Evolutionary conservation across 2,329 filamentous ascomycete species (phyloP).

Genomic region (Cladosporium austrohemisphaericum): DNA sequence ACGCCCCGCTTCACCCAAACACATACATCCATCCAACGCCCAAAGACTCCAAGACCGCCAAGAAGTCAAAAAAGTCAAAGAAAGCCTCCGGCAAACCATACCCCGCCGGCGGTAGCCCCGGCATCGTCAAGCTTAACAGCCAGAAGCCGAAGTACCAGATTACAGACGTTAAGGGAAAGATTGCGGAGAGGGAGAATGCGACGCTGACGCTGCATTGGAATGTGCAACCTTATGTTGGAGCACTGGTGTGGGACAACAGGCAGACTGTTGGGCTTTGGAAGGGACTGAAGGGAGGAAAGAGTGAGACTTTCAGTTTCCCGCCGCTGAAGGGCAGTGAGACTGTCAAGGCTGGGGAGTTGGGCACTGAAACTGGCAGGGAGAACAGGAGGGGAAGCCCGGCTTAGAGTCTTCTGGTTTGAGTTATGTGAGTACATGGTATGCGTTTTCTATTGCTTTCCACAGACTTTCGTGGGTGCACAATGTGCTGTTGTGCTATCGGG

Average conservation of each 20-base stretch:
- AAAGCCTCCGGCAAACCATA: constrained; percentile 27
- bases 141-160: constrained; percentile 97
- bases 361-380: constrained; percentile 49
- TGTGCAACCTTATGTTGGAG: constrained; percentile 93
- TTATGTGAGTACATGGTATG: too few relatives aligned
- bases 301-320: constrained; percentile 62
- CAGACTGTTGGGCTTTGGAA: constrained; percentile 57
- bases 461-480: too few relatives aligned
- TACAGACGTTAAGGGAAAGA: constrained; percentile 76
- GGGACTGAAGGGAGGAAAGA: constrained; percentile 61
- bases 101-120: constrained; percentile 46
- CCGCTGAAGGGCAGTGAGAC: constrained; percentile 58
- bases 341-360: constrained; percentile 44
- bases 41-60: constrained; percentile 20
- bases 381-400: constrained; percentile 42
- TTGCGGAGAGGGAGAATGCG: constrained; percentile 71
- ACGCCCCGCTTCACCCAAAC: constrained; percentile 52
- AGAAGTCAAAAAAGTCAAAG: constrained; percentile 20
- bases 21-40: constrained; percentile 51
- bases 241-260: constrained; percentile 69
- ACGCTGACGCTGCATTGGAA: constrained; percentile 86
- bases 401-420: constrained; percentile 18
- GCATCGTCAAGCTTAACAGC: constrained; percentile 72
- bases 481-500: too few relatives aligned
- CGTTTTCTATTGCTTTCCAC: too few relatives aligned